Percentiles rank a stretch among this genome's conserved stretches.
Conservation (phyloP, 192 early-diverging fungal species). For the Podila verticillata region DNA sequence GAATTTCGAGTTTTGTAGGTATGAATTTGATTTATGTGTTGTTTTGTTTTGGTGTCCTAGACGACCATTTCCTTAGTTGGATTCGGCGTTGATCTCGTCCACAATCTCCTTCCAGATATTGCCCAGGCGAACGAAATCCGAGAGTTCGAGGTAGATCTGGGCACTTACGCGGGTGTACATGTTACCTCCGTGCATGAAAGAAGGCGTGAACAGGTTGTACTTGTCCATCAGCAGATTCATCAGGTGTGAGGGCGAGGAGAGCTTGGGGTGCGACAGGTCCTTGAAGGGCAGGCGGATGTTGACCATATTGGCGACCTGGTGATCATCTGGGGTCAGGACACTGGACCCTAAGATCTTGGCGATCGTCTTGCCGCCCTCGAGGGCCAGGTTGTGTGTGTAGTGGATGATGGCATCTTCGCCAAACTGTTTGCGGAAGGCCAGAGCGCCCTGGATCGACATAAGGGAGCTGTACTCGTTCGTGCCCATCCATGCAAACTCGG, state of each 20-base stretch:
- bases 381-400: slow-evolving; percentile 63
- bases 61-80: neutral
- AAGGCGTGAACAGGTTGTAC: slow-evolving; percentile 46
- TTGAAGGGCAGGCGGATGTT: slow-evolving; percentile 64
- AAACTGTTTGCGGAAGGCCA: slow-evolving; percentile 61
- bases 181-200: slow-evolving; percentile 56
- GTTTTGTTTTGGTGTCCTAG: neutral
- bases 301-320: slow-evolving; percentile 63
- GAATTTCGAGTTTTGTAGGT: too few species aligned
- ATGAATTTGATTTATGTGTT: neutral
- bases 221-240: slow-evolving; percentile 52
- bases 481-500: slow-evolving; percentile 60
- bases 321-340: slow-evolving; percentile 58
- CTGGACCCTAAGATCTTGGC: slow-evolving; percentile 68
- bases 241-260: slow-evolving; percentile 3
- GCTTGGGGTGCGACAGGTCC: slow-evolving; percentile 20
- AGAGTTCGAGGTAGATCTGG: slow-evolving; percentile 63
- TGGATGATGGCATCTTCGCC: slow-evolving; percentile 68
- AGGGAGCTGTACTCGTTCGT: slow-evolving; percentile 54
- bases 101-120: slow-evolving; percentile 56
- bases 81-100: slow-evolving; percentile 37
- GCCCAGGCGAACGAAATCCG: slow-evolving; percentile 59
- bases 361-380: slow-evolving; percentile 62
- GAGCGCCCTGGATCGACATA: slow-evolving; percentile 50
- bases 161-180: slow-evolving; percentile 65